phyloP scores from a whole-genome alignment of 169 alveolate species.

The Toxoplasma gondii region DNA sequence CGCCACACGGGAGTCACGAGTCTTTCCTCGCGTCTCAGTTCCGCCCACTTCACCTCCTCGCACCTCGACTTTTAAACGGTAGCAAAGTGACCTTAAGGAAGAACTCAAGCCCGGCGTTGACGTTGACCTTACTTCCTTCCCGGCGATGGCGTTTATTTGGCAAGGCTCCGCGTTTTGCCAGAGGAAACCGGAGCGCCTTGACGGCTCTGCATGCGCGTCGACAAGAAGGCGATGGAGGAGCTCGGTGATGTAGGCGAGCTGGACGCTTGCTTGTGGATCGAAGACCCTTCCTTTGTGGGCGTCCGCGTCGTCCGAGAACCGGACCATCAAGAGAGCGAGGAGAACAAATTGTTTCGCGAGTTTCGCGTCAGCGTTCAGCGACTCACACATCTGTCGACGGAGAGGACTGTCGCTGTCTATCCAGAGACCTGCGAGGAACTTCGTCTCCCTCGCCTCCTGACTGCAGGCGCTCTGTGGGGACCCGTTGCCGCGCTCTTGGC shows the following conservation, averaged over 20 bases:
- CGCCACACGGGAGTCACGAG: no score
- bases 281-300: background rate
- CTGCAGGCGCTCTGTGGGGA: no score
- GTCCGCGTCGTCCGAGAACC: background rate
- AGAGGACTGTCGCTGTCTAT: background rate
- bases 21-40: background rate
- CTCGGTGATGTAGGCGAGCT: background rate
- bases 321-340: background rate
- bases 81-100: no score
- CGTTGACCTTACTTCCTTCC: background rate
- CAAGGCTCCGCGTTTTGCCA: conserved; percentile 23
- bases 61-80: no score
- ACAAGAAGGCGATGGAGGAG: background rate
- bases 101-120: no score
- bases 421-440: background rate
- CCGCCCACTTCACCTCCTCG: background rate
- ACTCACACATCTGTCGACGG: background rate
- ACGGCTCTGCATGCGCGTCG: background rate
- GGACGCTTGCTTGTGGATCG: background rate
- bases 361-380: background rate
- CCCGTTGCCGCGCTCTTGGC: no score
- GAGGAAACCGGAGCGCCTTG: background rate
- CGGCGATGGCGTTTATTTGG: background rate
- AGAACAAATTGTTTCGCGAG: background rate
- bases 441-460: no score